Base-by-base conservation (phyloP, 2,329 filamentous ascomycete species). In the Phaeoacremonium minimum region DNA sequence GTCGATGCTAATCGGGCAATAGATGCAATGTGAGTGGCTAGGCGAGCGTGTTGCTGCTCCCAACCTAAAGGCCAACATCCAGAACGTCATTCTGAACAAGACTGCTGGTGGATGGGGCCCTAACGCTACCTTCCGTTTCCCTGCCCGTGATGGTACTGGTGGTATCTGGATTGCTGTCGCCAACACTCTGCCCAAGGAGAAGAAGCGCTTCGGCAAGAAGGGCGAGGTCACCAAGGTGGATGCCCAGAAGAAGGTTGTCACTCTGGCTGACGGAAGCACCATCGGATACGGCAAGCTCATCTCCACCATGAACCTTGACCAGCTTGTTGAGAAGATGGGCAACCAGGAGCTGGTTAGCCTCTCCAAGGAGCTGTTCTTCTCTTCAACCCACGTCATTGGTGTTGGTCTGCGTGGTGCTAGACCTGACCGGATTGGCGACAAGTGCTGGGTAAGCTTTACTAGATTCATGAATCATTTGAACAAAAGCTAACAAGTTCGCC, bases 1-100 rank as follows among this genome's bases (percentile, higher is more conserved):
- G 15, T 18, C 5, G 28, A 36, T 35, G 16, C 41, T 43, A 31
- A 43, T 12, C 11, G 19, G 16, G 17, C 15, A 8, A 18, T 49
- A 95, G 90, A 98, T 98, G 93, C 93, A 97, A 87, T 95, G 89
- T 66, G 73, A 83, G 63, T 98, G 93, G 93, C 85, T 97, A 46
- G 93, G 93, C 55, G 93, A 98, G 80, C 91, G 93, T 75, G 93
- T 98, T 36, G 93, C 93, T 43, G 90, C 91, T 36, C 93, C 93
- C 48, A 87, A 98, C 61, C 77, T 96, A 73, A 98, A 98, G 82
- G 78, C 75, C 28, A 86, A 94, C 52, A 90, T 88, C 53, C 85
- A 81, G 71, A 98, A 98, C 66, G 86, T 96, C 57, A 89, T 98
- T 57, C 79, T 97, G 46, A 83, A 91, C 71, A 97, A 95, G 80